phyloP scores from a whole-genome alignment of 176 grass and related monocot species.

The Musa beccarii region DNA sequence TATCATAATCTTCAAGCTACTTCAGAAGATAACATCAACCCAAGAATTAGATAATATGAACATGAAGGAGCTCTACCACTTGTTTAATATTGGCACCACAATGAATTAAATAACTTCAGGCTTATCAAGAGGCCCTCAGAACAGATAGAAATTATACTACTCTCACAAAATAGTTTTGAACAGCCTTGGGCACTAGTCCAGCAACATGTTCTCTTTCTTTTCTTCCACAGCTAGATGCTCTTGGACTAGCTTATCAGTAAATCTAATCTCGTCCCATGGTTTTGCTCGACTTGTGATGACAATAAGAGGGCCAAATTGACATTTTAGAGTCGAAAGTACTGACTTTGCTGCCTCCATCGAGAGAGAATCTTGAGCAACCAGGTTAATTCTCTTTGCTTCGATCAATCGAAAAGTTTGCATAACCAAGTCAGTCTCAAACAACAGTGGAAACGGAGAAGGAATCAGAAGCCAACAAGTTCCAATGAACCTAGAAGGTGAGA shows the following conservation, averaged over 20 bases:
- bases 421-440: neutral
- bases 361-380: slow-evolving; percentile 46
- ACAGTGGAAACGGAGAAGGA: neutral
- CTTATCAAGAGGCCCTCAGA: neutral
- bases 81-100: neutral
- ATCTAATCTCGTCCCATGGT: slow-evolving; percentile 57
- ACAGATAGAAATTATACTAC: neutral
- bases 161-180: neutral
- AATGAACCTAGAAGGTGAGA: neutral
- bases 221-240: slow-evolving; percentile 83
- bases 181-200: slow-evolving; percentile 53
- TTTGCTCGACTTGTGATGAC: slow-evolving; percentile 25
- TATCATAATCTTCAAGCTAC: slow-evolving; percentile 58
- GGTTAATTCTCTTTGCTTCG: slow-evolving; percentile 35
- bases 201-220: slow-evolving; percentile 58
- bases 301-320: slow-evolving; percentile 51
- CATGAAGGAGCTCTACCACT: neutral
- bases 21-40: slow-evolving; percentile 29
- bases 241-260: slow-evolving; percentile 65
- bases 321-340: slow-evolving; percentile 40
- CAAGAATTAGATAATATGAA: neutral
- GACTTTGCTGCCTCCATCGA: slow-evolving; percentile 56
- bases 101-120: neutral
- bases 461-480: neutral
- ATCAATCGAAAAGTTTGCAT: slow-evolving; percentile 28